Evolutionary conservation across 805 yeast species (phyloP), one percentile per base, ranked within the genome.

Genomic region (Pichia pseudocactophila): DNA sequence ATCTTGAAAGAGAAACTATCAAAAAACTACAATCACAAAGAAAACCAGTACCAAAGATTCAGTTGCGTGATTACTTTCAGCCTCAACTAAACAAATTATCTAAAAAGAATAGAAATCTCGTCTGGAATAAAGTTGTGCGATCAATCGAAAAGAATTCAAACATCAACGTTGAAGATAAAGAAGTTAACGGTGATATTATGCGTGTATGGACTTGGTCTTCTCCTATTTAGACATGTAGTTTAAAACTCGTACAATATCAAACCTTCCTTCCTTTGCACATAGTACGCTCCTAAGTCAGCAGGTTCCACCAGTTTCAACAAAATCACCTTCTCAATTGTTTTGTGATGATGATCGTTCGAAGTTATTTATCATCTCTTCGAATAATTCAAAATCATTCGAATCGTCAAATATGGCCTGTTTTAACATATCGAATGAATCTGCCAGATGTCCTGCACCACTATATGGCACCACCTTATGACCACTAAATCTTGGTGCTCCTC

Each of bases 161-260:
- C 53, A 75, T 88, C 11, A 72, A 78, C 44, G 66, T 71, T 15
- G 69, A 75, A 31, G 70, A 80, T 42, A 62, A 76, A 43, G 97
- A 88, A 57, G 70, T 80, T 25, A 83, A 82, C 54, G 96, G 97
- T 15, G 96, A 88, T 50, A 83, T 88, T 46, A 76, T 83, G 71
- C 78, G 78, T 55, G 85, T 85, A 30, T 84, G 95, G 86, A 87
- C 86, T 56, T 88, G 96, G 96, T 70, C 79, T 30, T 76, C 79
- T 12, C 25, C 25, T 6, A 22, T 22, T 22, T 22, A 22, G 8
- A 22, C 8, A 22, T n/a, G 64, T 58, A 43, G 48, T 61, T 7
- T 55, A 43, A 48, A 27, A 31, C 18, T 31, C 34, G 13, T 31
- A 15, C 13, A 31, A 31, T n/a, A 31, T 11, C 28, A 9, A 11